A percentile compares a stretch with the other conserved stretches of the same genome.
phyloP scores from a whole-genome alignment of 352 stramenopile genomes.

The Pythium insidiosum region DNA sequence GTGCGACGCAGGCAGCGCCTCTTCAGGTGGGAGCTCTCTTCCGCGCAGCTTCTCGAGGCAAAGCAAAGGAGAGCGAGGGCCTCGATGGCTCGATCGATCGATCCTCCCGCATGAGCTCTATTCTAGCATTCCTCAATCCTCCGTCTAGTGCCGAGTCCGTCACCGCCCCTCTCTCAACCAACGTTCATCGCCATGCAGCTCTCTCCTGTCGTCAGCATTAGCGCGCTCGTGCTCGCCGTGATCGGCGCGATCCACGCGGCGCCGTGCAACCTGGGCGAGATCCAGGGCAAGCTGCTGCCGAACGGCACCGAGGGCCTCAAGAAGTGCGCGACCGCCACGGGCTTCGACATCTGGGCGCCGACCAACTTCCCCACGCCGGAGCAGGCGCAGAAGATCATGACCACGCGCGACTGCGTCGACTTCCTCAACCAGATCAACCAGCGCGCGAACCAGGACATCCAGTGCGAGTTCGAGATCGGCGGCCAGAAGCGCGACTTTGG shows the following conservation, averaged over 20 bases:
- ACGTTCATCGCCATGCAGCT: constrained; percentile 24
- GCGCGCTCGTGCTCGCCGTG: constrained; percentile 10
- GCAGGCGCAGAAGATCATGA: constrained; percentile 32
- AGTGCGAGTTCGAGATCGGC: constrained; percentile 34
- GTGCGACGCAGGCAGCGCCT: too few relatives aligned
- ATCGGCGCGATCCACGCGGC: constrained; percentile 12
- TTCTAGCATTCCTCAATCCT: too few relatives aligned
- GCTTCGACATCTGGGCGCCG: constrained; percentile 41
- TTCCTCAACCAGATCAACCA: constrained; percentile 67
- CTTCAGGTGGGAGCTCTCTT: too few relatives aligned
- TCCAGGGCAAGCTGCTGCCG: constrained; percentile 33
- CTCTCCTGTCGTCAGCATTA: constrained; percentile 10
- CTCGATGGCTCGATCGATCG: too few relatives aligned
- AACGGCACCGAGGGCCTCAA: constrained; percentile 38
- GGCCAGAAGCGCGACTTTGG: constrained; percentile 29
- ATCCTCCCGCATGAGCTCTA: too few relatives aligned
- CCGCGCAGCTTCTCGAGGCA: too few relatives aligned
- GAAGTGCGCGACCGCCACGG: constrained; percentile 27
- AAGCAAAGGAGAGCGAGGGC: too few relatives aligned
- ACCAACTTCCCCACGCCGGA: constrained; percentile 28
- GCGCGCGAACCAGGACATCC: constrained; percentile 41
- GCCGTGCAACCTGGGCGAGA: constrained; percentile 35
- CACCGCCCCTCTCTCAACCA: too few relatives aligned
- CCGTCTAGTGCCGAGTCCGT: too few relatives aligned
- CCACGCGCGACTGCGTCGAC: constrained; percentile 46